Evolutionary conservation across 139 green algal genomes (phyloP).

Genomic region (Ettlia oleoabundans): DNA sequence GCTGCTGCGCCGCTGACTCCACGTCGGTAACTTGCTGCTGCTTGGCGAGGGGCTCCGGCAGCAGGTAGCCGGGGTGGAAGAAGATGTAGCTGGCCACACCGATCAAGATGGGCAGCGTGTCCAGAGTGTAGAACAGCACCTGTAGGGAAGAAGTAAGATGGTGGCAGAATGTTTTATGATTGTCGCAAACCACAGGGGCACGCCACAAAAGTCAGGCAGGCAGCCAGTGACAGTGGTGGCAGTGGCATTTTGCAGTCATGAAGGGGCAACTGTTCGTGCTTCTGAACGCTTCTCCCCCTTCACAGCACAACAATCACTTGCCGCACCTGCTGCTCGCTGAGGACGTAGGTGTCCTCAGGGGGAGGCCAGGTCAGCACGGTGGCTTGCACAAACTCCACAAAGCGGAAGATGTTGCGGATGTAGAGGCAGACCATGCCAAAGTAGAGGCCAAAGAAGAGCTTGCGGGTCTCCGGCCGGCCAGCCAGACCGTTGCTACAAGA

Average conservation of each 20-base stretch:
- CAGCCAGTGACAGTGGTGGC: too few relatives aligned
- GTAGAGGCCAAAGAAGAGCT: slow-evolving; percentile 15
- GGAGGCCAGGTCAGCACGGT: slow-evolving; percentile 19
- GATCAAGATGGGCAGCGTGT: slow-evolving; percentile 16
- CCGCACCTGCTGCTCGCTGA: slow-evolving; percentile 10
- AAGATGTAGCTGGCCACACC: slow-evolving; percentile 8
- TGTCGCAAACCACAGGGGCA: too few relatives aligned
- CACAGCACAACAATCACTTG: too few relatives aligned
- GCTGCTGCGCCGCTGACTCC: background rate
- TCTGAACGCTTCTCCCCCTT: background rate
- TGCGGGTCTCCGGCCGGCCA: background rate
- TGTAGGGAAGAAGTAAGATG: background rate
- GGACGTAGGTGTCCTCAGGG: background rate
- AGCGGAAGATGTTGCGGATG: slow-evolving; percentile 30
- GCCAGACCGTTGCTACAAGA: slow-evolving; percentile 7
- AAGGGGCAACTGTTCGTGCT: too few relatives aligned
- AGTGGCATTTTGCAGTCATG: too few relatives aligned
- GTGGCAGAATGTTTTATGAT: too few relatives aligned
- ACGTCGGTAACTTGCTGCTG: background rate
- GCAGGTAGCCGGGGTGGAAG: slow-evolving; percentile 20
- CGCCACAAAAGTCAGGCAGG: too few relatives aligned
- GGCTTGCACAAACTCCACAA: slow-evolving; percentile 27
- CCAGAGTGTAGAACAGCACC: slow-evolving; percentile 6
- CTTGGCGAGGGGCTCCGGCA: background rate
- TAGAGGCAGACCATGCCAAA: slow-evolving; percentile 4